Base-by-base conservation (phyloP, 768 basidiomycete species). In the Saitozyma podzolica region DNA sequence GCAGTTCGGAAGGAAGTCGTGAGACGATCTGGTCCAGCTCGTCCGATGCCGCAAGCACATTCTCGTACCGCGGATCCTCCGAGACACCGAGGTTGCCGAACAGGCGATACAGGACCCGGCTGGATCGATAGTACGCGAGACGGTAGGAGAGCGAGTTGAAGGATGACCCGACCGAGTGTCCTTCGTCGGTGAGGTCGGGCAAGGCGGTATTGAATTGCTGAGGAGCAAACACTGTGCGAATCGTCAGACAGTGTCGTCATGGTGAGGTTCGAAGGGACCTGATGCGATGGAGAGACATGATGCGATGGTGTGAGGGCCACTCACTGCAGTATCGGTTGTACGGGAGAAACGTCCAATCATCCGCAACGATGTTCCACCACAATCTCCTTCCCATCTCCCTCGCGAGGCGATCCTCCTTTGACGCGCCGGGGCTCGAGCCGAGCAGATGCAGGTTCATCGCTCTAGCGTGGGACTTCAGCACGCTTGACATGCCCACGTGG, bases 291-390 rank as follows among this genome's bases (percentile, higher is more conserved):
- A 29, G 29, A 29, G 29, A 29, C 29, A 29, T 29, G 29, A 29
- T 5, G 29, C 5, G 29, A 29, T 29, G 29, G 29, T 29, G 2
- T 29, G 29, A 29, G 29, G 29, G 29, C 3, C 10, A 42, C 54
- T 55, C 54, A 55, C 54, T 10, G 40, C 37, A 17, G 54, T 55
- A 39, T 10, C 19, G 9, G 54, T 39, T 37, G 54, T 55, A 55
- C 13, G 54, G 54, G 20, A 55, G 19, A 20, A 55, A 55, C 1
- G 29, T 39, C 54, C 54, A 55, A 41, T 55, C 40, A 11, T n/a
- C 54, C 20, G n/a, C 29, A 17, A 55, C 54, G 14, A 37, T 55
- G 40, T 55, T 55, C 54, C 54, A 55, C 54, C 54, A 55, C 14
- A 55, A 2, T 37, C 54, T 14, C 37, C 54, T 39, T 13, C 54